phyloP scores from a whole-genome alignment of 139 green algal genomes.

The Auxenochlorella pyrenoidosa region DNA sequence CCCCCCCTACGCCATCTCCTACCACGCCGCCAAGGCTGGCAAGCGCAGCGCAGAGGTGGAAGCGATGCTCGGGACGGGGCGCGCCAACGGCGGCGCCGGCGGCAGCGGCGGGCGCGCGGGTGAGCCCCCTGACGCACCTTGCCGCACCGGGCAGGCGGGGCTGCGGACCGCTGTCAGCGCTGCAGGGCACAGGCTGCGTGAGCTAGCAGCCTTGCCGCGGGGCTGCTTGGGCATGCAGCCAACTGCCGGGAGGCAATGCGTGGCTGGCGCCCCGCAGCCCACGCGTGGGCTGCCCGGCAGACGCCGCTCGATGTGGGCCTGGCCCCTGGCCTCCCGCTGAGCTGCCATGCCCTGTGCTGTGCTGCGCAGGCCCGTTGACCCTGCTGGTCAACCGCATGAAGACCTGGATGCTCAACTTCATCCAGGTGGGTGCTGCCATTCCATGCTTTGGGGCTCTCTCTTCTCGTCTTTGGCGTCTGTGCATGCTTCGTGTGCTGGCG shows the following conservation, averaged over 20 bases:
- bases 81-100: background rate
- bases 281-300: too few relatives aligned
- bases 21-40: slow-evolving; percentile 79
- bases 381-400: slow-evolving; percentile 61
- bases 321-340: too few relatives aligned
- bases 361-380: slow-evolving; percentile 30
- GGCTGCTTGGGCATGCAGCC: background rate
- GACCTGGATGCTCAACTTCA: slow-evolving; percentile 88
- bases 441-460: too few relatives aligned
- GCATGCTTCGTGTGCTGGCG: too few relatives aligned
- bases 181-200: too few relatives aligned
- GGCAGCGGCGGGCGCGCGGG: background rate
- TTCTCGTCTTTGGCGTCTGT: too few relatives aligned
- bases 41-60: slow-evolving; percentile 67
- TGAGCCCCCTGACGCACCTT: background rate
- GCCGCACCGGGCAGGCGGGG: too few relatives aligned
- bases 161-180: too few relatives aligned
- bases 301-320: too few relatives aligned
- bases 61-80: slow-evolving; percentile 49
- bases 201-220: background rate
- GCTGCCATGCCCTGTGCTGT: too few relatives aligned
- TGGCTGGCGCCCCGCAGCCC: too few relatives aligned
- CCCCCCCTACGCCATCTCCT: slow-evolving; percentile 89
- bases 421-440: slow-evolving; percentile 45
- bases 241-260: too few relatives aligned